phyloP scores from a whole-genome alignment of 164 flowering plant species.

The Stephania japonica region DNA sequence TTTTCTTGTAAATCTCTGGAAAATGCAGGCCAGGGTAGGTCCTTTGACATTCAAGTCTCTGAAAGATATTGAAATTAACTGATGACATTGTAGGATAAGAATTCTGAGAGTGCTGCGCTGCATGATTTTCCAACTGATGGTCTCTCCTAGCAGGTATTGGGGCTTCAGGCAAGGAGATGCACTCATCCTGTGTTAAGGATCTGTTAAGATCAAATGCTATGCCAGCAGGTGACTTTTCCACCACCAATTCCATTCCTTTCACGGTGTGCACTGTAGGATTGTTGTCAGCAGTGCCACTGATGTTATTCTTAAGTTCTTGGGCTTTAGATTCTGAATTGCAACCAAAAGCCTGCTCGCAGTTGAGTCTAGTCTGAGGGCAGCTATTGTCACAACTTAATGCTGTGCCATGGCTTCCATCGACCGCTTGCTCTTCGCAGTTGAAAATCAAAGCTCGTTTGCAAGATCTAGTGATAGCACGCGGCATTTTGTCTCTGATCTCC shows the following conservation, averaged over 20 bases:
- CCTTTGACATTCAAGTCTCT: slow-evolving; percentile 3
- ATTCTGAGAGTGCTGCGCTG: background rate
- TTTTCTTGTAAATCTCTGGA: slow-evolving; percentile 46
- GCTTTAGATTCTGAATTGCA: slow-evolving; percentile 8
- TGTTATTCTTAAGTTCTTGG: background rate
- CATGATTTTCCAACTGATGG: background rate
- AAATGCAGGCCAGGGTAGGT: slow-evolving; percentile 17
- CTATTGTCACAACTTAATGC: slow-evolving; percentile 1
- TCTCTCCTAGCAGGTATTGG: slow-evolving; percentile 11
- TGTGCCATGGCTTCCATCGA: slow-evolving; percentile 15
- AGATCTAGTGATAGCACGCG: slow-evolving; percentile 19
- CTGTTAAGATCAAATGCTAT: slow-evolving; percentile 26
- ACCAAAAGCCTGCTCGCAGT: slow-evolving; percentile 5
- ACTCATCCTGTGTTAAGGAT: slow-evolving; percentile 21
- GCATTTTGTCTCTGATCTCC: slow-evolving; percentile 14
- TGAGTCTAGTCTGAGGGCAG: background rate
- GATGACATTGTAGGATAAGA: background rate
- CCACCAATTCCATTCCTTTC: slow-evolving; percentile 13
- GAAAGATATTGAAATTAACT: slow-evolving; percentile 18
- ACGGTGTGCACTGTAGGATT: slow-evolving; percentile 8
- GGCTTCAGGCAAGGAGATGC: slow-evolving; percentile 13
- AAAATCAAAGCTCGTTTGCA: slow-evolving; percentile 47
- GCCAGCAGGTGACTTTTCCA: slow-evolving; percentile 21
- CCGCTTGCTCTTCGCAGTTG: slow-evolving; percentile 25
- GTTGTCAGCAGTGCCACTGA: background rate